Evolutionary conservation across 2,329 filamentous ascomycete genomes (phyloP).

Genomic region (Aspergillus clavatus): DNA sequence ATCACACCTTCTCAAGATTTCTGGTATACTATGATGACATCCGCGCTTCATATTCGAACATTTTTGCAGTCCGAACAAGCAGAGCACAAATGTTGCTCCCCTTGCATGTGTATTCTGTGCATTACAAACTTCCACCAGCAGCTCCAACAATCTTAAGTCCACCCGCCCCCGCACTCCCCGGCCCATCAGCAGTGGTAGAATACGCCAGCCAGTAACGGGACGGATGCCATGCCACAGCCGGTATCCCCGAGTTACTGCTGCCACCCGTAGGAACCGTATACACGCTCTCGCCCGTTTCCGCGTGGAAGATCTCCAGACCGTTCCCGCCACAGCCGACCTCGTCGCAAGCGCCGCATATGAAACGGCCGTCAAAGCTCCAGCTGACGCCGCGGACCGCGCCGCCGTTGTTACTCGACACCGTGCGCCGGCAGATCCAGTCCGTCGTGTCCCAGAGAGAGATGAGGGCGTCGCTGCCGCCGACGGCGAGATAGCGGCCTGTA

Average conservation of each 20-base stretch:
- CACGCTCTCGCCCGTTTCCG: conserved; percentile 46
- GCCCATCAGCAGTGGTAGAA: conserved; percentile 41
- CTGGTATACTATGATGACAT: too few species aligned
- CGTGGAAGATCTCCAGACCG: conserved; percentile 48
- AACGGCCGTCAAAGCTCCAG: conserved; percentile 49
- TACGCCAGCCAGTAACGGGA: conserved; percentile 48
- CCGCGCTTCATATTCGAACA: not conserved
- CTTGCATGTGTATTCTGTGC: not conserved
- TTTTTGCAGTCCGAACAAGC: not conserved
- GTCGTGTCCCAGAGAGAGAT: conserved; percentile 50
- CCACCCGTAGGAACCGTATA: conserved; percentile 41
- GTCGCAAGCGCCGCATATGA: conserved; percentile 46
- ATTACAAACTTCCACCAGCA: conserved; percentile 36
- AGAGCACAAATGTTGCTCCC: not conserved
- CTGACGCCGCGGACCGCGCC: conserved; percentile 45
- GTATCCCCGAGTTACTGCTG: conserved; percentile 34
- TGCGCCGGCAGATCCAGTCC: conserved; percentile 48
- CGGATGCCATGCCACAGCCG: conserved; percentile 48
- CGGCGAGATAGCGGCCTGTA: conserved; percentile 45
- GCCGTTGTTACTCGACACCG: conserved; percentile 41
- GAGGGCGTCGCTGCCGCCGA: conserved; percentile 46
- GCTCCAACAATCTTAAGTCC: conserved; percentile 48
- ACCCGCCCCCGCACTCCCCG: conserved; percentile 33
- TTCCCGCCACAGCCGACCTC: conserved; percentile 41
- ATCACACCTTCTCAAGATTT: too few species aligned